Percentiles rank a stretch among this genome's conserved stretches.
Conservation (phyloP, 139 green algal genomes). For the Microglena sp. region DNA sequence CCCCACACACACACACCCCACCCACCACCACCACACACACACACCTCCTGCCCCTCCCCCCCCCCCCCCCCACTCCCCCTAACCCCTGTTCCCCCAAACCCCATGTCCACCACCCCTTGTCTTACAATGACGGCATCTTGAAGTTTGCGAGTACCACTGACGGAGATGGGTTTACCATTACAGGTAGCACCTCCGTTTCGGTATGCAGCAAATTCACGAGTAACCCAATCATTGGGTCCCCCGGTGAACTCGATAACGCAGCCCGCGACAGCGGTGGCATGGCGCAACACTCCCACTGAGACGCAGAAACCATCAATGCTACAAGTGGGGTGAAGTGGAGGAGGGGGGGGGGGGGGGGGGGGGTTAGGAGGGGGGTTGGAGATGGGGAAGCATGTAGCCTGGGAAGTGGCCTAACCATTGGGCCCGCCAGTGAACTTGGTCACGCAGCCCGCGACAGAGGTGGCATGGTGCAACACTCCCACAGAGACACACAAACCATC, state of each 20-base stretch:
- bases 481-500: slow-evolving; percentile 7
- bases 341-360: too few relatives aligned
- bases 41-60: background rate
- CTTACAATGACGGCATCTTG: background rate
- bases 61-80: too few relatives aligned
- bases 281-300: slow-evolving; percentile 11
- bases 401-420: slow-evolving; percentile 23
- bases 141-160: slow-evolving; percentile 14
- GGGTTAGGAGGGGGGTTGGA: too few relatives aligned
- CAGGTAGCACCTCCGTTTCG: slow-evolving; percentile 54
- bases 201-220: slow-evolving; percentile 40
- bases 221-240: slow-evolving; percentile 20
- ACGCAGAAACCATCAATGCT: slow-evolving; percentile 5
- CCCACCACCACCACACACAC: too few relatives aligned
- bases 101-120: background rate
- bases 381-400: too few relatives aligned
- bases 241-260: slow-evolving; percentile 32
- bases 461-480: slow-evolving; percentile 10
- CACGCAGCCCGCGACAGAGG: slow-evolving; percentile 24
- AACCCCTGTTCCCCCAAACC: slow-evolving; percentile 1
- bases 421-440: slow-evolving; percentile 23
- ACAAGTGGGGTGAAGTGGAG: too few relatives aligned
- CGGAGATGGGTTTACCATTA: slow-evolving; percentile 56
- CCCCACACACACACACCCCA: too few relatives aligned
- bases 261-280: slow-evolving; percentile 16